Evolutionary conservation across 306 rosid species (phyloP), one percentile per base, ranked within the genome.

Genomic region (Quercus alba): DNA sequence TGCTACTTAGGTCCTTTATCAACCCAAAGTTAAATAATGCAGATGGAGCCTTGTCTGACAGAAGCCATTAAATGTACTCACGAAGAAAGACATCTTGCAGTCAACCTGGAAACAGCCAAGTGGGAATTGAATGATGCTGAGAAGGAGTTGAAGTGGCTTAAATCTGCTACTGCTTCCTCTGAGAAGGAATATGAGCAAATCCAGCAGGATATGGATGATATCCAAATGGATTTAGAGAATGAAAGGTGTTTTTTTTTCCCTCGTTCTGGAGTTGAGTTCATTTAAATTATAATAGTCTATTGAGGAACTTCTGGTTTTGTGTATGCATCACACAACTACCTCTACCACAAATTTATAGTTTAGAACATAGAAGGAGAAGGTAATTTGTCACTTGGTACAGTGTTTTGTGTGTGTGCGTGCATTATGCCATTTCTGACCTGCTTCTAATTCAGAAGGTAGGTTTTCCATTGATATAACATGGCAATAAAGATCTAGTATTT

Each of bases 71-170:
- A 85, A 88, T 83, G 76, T 69, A 80, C 85, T 31, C 88, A 90
- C 75, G 99, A 90, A 63, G 97, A 89, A 71, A 91, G 93, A 38
- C 93, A 84, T 78, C 87, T 91, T 84, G 83, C 89, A 31, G 73
- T 86, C 57, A 77, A 84, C 68, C 85, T 93, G 55, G 99, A 95
- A 86, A 88, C 82, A 72, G 80, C 89, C 1, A 95, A 78, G 84
- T 88, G 90, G 98, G 98, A 95, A 80, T 79, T 91, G 82, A 90
- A 96, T 61, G 98, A 93, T 84, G 90, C 94, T 55, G 99, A 95
- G 84, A 95, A 91, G 91, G 98, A 93, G 85, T 81, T 88, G 58
- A 94, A 90, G 88, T 89, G 92, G 91, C 91, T 93, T 78, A 93
- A 90, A 85, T 85, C 90, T 74, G 83, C 87, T 59, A 70, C 83